Evolutionary conservation across 257 asterid genomes (phyloP).

Genomic region (Linderniella brevidens): DNA sequence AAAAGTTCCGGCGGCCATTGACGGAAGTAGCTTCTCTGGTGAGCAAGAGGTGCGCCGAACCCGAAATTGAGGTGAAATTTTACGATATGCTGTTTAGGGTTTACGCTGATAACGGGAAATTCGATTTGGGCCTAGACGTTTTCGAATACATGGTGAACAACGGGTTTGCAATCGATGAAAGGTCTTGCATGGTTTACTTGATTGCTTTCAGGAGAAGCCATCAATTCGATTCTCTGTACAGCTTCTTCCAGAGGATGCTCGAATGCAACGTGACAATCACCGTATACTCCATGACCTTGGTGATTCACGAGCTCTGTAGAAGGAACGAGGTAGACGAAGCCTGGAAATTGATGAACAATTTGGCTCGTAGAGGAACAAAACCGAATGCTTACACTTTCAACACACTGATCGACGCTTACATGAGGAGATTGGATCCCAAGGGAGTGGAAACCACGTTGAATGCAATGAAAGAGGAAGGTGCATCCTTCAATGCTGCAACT

Average conservation of each 20-base stretch:
- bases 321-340: constrained; percentile 37
- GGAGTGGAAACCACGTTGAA: constrained; percentile 29
- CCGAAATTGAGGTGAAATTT: constrained; percentile 12
- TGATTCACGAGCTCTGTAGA: constrained; percentile 46
- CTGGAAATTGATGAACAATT: constrained; percentile 29
- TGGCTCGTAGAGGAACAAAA: constrained; percentile 39
- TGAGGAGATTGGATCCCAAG: constrained; percentile 27
- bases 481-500: constrained; percentile 40
- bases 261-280: constrained; percentile 48
- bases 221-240: constrained; percentile 24
- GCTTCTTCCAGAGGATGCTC: constrained; percentile 53
- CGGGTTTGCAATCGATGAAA: constrained; percentile 47
- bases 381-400: constrained; percentile 60
- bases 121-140: constrained; percentile 27
- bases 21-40: constrained; percentile 25
- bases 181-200: constrained; percentile 72
- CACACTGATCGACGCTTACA: constrained; percentile 46
- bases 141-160: constrained; percentile 30
- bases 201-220: constrained; percentile 40
- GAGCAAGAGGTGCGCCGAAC: constrained; percentile 14
- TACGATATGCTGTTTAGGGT: constrained; percentile 42
- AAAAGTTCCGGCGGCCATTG: constrained; percentile 21
- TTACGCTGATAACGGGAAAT: constrained; percentile 23
- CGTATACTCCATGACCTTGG: constrained; percentile 61
- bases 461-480: constrained; percentile 46